Evolutionary conservation across 75 land plant genomes (phyloP), one percentile per base, ranked within the genome.

Genomic region (Picea sitchensis): DNA sequence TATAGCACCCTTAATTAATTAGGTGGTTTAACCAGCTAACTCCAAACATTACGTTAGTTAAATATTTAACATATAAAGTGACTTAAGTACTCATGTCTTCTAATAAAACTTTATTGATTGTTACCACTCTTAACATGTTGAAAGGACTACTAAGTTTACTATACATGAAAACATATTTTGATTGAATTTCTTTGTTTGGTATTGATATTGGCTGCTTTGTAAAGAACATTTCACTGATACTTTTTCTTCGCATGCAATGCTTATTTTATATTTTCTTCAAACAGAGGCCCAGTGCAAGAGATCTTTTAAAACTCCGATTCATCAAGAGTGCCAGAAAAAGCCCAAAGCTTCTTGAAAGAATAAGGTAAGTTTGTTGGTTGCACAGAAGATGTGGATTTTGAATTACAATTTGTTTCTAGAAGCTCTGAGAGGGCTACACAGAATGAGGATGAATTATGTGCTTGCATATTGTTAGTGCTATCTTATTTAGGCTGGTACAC

Each of bases 241-340:
- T 2, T 41, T n/a, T 44, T 47, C 47, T 47, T 11, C 44, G 1
- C 9, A 71, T 41, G 2, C 2, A 17, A 59, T 17, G 17, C 23
- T 59, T 26, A 60, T 59, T 60, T 63, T 80, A 30, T 81, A 56
- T 9, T 30, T 65, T 61, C 38, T 36, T 78, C 31, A 61, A 78
- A 2, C 88, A 97, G 99, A 91, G 99, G 76, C 94, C 94, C 58
- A 98, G 99, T 98, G 98, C 99, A 17, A 98, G 91, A 87, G 99
- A 98, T 76, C 95, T 98, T 44, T 80, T 98, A 56, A 93, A 86
- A 79, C 94, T 89, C 73, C 94, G 96, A 9, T 93, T 95, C 59
- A 90, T 98, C 61, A 93, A 82, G 64, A 95, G 84, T 89, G 94
- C 96, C 13, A 91, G 99, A 76, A 98, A 95, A 77, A 95, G 93